These are phyloP conservation scores for Schrenkiella parvula DNA, from an alignment of 345 rosid species.

Conservation along the genomic window DNA sequence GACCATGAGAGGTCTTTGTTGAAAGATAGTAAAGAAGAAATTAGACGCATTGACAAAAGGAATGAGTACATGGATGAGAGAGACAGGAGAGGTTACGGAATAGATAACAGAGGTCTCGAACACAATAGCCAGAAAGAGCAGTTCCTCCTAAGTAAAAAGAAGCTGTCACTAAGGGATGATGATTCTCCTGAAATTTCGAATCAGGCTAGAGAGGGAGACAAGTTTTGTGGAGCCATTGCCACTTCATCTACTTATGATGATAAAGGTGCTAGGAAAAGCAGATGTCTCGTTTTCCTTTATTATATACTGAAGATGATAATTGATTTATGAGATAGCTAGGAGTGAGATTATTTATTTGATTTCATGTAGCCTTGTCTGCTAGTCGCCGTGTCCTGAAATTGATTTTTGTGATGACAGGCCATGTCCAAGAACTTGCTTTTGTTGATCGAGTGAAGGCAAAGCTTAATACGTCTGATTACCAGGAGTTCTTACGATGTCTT, in stretches of 20 bases:
- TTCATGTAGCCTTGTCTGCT: not conserved
- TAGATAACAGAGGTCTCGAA: slow-evolving; percentile 55
- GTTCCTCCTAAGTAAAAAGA: slow-evolving; percentile 47
- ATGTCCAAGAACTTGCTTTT: slow-evolving; percentile 71
- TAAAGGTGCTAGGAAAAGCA: slow-evolving; percentile 61
- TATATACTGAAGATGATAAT: not conserved
- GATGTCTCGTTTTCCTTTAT: slow-evolving; percentile 22
- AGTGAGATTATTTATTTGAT: not conserved
- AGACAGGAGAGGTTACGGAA: slow-evolving; percentile 56
- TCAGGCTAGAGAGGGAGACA: slow-evolving; percentile 61
- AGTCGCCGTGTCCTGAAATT: slow-evolving; percentile 3
- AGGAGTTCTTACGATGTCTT: slow-evolving; percentile 82
- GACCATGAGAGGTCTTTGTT: slow-evolving; percentile 53
- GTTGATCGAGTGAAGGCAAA: slow-evolving; percentile 82
- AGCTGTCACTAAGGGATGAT: slow-evolving; percentile 37
- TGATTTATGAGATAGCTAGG: not conserved
- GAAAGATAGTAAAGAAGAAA: slow-evolving; percentile 63
- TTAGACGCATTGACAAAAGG: slow-evolving; percentile 64
- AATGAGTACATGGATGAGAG: slow-evolving; percentile 69
- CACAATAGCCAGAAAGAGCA: slow-evolving; percentile 64
- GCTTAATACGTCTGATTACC: slow-evolving; percentile 60
- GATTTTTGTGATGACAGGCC: slow-evolving; percentile 44
- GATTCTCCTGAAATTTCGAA: slow-evolving; percentile 48
- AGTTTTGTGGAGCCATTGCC: slow-evolving; percentile 46
- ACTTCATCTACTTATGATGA: slow-evolving; percentile 62